A percentile compares a stretch with the other conserved stretches of the same genome.
phyloP scores from a whole-genome alignment of 371 early-diverging fungal genomes.

The Chytridium lagenaria region DNA sequence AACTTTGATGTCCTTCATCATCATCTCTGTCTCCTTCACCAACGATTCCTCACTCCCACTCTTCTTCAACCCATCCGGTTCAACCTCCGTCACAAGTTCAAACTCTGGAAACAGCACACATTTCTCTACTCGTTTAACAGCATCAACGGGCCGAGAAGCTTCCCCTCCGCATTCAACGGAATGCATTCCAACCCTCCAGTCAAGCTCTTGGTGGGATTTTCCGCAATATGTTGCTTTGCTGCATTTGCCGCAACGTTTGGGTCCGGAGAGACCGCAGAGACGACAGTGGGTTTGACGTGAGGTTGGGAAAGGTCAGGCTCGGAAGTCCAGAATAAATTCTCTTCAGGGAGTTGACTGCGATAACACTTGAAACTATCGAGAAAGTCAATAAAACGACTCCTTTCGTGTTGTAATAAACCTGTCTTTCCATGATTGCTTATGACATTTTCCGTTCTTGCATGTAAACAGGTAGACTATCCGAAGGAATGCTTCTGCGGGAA shows the following conservation, averaged over 20 bases:
- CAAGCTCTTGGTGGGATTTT: conserved; percentile 80
- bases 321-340: conserved; percentile 69
- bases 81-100: conserved; percentile 79
- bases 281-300: conserved; percentile 53
- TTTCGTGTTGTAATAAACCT: too few species aligned
- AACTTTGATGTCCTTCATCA: conserved; percentile 19
- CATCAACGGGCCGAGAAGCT: conserved; percentile 5
- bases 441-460: conserved; percentile 87
- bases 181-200: conserved; percentile 84
- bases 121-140: neutral
- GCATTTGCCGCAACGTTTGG: conserved; percentile 82
- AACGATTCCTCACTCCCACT: conserved; percentile 3
- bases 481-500: conserved; percentile 85
- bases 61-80: conserved; percentile 43
- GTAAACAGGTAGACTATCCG: conserved; percentile 88
- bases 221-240: conserved; percentile 77
- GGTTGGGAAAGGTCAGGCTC: conserved; percentile 18
- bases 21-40: neutral
- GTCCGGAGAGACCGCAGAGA: conserved; percentile 82
- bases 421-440: conserved; percentile 64
- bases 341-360: conserved; percentile 84
- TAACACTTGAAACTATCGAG: conserved; percentile 78
- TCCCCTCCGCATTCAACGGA: conserved; percentile 19
- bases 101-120: conserved; percentile 66
- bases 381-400: neutral